Evolutionary conservation across 2,329 filamentous ascomycete species (phyloP).

Genomic region (Bipolaris victoriae): DNA sequence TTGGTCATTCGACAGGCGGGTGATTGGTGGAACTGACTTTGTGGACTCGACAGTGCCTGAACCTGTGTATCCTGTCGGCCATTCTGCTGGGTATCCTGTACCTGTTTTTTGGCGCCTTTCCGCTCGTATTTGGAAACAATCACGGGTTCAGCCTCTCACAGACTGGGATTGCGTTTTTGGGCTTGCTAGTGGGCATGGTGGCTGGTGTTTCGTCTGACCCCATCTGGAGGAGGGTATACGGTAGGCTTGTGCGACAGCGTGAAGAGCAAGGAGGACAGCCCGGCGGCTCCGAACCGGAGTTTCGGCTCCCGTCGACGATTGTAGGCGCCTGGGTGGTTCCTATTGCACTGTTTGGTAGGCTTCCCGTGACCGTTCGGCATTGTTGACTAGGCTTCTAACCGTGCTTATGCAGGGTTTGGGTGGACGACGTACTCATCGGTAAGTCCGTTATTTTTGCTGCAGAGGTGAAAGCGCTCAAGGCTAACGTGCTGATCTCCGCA

Average conservation of each 20-base stretch:
- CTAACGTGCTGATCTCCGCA: conserved; percentile 42
- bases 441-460: conserved; percentile 66
- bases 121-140: conserved; percentile 74
- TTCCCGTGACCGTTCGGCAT: conserved; percentile 28
- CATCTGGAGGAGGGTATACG: conserved; percentile 68
- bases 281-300: conserved; percentile 80
- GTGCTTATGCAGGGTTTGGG: conserved; percentile 65
- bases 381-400: conserved; percentile 38
- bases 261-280: conserved; percentile 58
- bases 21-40: conserved; percentile 37
- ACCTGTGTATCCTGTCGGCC: conserved; percentile 81
- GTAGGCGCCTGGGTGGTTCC: conserved; percentile 78
- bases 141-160: conserved; percentile 82
- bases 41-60: conserved; percentile 60
- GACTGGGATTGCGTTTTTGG: conserved; percentile 78
- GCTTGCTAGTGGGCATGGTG: conserved; percentile 68
- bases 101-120: conserved; percentile 89
- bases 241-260: conserved; percentile 62
- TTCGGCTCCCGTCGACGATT: conserved; percentile 73
- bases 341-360: conserved; percentile 75
- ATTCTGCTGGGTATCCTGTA: conserved; percentile 88
- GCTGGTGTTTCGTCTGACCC: conserved; percentile 67
- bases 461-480: conserved; percentile 49
- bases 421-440: conserved; percentile 80
- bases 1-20: not conserved